These are phyloP conservation scores for Erysiphe neolycopersici DNA, from an alignment of 2,329 filamentous ascomycete genomes.

Conservation along the genomic window DNA sequence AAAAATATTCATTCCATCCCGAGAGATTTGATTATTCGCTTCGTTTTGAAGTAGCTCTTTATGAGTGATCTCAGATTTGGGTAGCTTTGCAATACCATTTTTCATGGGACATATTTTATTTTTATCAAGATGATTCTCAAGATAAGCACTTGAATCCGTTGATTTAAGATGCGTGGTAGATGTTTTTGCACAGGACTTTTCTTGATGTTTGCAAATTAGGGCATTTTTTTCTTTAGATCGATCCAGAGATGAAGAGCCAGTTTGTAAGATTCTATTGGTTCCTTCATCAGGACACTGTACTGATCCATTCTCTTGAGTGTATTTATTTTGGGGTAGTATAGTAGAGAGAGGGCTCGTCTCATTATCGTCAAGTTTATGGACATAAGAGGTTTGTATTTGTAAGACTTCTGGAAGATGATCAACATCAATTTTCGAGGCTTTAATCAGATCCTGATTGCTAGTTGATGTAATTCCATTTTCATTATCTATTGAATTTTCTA, in stretches of 20 bases:
- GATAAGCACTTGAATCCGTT: conserved; percentile 47
- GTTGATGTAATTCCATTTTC: too few species aligned
- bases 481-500: too few species aligned
- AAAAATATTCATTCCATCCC: conserved; percentile 10
- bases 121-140: conserved; percentile 29
- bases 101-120: conserved; percentile 22
- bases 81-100: conserved; percentile 16
- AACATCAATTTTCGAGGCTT: neutral
- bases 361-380: neutral
- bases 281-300: neutral
- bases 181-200: conserved; percentile 44
- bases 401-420: neutral
- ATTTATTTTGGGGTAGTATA: neutral
- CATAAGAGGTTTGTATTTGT: neutral
- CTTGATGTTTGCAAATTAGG: conserved; percentile 34
- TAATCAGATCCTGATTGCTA: too few species aligned
- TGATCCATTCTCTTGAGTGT: neutral
- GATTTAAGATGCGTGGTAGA: conserved; percentile 41
- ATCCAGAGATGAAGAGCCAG: neutral
- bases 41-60: neutral
- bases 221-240: neutral
- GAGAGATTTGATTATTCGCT: conserved; percentile 10
- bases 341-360: neutral
- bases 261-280: neutral
- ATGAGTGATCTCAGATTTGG: conserved; percentile 1